Base-by-base conservation (phyloP, 192 early-diverging fungal species). In the Mortierella hygrophila region DNA sequence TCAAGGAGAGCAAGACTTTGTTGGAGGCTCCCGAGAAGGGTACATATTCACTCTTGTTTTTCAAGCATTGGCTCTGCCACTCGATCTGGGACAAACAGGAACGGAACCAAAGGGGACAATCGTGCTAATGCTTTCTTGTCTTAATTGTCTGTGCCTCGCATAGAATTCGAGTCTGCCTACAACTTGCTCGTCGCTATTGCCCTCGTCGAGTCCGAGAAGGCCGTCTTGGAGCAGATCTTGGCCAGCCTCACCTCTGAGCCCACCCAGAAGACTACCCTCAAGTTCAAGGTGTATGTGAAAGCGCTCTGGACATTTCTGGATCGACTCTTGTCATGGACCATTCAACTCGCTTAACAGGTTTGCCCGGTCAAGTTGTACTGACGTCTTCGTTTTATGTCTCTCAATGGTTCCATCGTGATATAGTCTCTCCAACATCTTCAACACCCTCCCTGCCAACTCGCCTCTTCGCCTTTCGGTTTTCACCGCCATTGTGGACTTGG, bases 341-440 rank as follows among this genome's bases (percentile, higher is more conserved):
- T 35, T 44, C 88, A 16, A 65, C 29, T 32, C 11, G 29, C 11
- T 65, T 26, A 57, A 0, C 10, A 32, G 7, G 35, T 60, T 26
- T 29, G 29, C 29, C 8, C 5, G 29, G 26, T 21, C n/a, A 68
- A 32, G 26, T 23, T 70, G 23, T 20, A 40, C 38, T 40, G 68
- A 70, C 35, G 41, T 26, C 13, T 29, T 29, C 52, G 11, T 72
- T 15, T 72, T 9, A 23, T 70, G 40, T 18, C 42, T 54, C 55
- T 68, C 42, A 16, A 6, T 68, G 38, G 18, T 80, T 47, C 29
- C 21, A 42, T 10, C 46, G 40, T 57, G 52, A 40, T 85, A 52
- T 76, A 95, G 94, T 68, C 91, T 95, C 9, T 90, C 91, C 82
- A 97, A 96, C 90, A 90, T 98, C 72, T 99, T 96, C 92, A 98